Evolutionary conservation across 2,329 filamentous ascomycete species (phyloP).

Genomic region (Penicillium italicum): DNA sequence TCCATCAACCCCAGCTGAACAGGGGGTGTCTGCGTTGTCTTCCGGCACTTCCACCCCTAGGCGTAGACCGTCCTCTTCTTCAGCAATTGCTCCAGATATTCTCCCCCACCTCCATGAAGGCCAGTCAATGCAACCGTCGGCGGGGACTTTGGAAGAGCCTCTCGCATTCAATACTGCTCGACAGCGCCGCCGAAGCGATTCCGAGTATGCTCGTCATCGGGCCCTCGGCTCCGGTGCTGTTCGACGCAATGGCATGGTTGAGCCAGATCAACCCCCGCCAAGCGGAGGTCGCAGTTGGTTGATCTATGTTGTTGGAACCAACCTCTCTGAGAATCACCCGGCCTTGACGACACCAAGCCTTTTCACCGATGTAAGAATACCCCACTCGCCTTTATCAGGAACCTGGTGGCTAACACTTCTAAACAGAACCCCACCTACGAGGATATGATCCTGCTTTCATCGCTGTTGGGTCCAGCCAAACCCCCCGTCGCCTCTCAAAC

Average conservation of each 20-base stretch:
- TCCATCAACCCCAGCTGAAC: constrained; percentile 61
- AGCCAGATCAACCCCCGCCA: constrained; percentile 51
- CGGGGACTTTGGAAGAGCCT: constrained; percentile 44
- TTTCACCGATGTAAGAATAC: constrained; percentile 59
- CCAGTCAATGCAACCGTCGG: constrained; percentile 33
- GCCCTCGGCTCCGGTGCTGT: constrained; percentile 60
- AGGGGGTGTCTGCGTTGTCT: constrained; percentile 53
- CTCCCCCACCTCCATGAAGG: constrained; percentile 42
- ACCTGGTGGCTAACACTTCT: constrained; percentile 11
- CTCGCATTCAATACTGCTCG: constrained; percentile 43
- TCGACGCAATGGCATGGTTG: constrained; percentile 62
- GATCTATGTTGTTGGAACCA: constrained; percentile 68
- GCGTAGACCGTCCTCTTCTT: constrained; percentile 48
- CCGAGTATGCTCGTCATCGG: constrained; percentile 54
- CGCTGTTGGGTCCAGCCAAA: constrained; percentile 64
- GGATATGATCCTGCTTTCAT: constrained; percentile 67
- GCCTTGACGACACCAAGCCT: constrained; percentile 66
- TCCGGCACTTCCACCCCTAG: constrained; percentile 52
- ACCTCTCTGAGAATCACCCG: constrained; percentile 66
- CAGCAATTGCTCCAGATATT: constrained; percentile 38
- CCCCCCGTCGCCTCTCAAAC: constrained; percentile 64
- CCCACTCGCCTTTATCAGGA: neutral
- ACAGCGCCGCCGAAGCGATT: constrained; percentile 57
- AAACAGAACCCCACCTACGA: constrained; percentile 62
- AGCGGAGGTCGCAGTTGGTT: constrained; percentile 63